phyloP scores from a whole-genome alignment of 257 asterid species.

The Pogostemon cablin region DNA sequence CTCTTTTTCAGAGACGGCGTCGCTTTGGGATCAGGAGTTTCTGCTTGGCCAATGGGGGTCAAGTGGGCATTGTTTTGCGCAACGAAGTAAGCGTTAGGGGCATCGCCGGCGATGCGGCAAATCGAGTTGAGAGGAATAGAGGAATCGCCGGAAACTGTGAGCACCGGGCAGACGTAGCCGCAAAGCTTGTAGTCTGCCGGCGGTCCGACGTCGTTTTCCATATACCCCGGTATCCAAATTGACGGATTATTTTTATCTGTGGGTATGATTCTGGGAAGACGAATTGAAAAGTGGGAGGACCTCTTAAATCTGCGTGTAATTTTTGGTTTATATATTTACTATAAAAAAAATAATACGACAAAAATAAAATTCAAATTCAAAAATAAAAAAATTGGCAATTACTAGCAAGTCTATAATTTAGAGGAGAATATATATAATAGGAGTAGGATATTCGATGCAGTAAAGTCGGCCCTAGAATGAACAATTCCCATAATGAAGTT shows the following conservation, averaged over 20 bases:
- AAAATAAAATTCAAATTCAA: too few relatives aligned
- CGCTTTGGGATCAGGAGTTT: conserved; percentile 23
- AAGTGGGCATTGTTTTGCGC: conserved; percentile 46
- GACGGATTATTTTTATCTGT: conserved; percentile 2
- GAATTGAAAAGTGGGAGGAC: not conserved
- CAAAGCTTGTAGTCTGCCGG: conserved; percentile 64
- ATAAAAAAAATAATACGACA: too few relatives aligned
- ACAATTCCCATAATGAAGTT: too few relatives aligned
- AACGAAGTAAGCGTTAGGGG: conserved; percentile 43
- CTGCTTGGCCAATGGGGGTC: conserved; percentile 42
- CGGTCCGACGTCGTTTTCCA: conserved; percentile 43
- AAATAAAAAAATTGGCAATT: too few relatives aligned
- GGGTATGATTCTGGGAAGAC: conserved; percentile 10
- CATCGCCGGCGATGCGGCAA: conserved; percentile 50
- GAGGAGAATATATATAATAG: too few relatives aligned
- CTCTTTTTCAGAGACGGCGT: conserved; percentile 45
- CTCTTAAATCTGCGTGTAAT: too few relatives aligned
- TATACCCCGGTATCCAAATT: conserved; percentile 22
- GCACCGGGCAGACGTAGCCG: conserved; percentile 66
- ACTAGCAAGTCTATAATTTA: too few relatives aligned
- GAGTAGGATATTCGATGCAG: too few relatives aligned
- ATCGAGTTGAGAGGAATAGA: conserved; percentile 42
- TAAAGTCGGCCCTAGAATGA: too few relatives aligned
- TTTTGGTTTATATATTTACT: too few relatives aligned
- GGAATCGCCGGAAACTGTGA: conserved; percentile 38